A percentile compares a stretch with the other conserved stretches of the same genome.
Conservation (phyloP, 2,329 filamentous ascomycete species). For the Cercospora beticola region DNA sequence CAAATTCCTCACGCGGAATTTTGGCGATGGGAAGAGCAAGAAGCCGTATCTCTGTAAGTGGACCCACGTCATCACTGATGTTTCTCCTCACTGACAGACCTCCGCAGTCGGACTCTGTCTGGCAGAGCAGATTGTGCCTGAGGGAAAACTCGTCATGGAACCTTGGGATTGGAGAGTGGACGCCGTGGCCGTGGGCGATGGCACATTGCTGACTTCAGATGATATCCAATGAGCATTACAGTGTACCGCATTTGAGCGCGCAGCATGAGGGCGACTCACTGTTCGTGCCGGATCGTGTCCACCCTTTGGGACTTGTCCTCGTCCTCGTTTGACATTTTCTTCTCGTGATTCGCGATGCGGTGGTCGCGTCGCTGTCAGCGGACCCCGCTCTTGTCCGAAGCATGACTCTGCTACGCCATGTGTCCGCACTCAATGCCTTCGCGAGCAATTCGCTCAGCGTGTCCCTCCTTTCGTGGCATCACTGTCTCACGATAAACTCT, state of each 20-base stretch:
- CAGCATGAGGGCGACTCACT: conserved; percentile 17
- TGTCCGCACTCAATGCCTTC: neutral
- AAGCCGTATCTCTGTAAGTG: conserved; percentile 61
- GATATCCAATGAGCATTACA: conserved; percentile 63
- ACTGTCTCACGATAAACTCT: conserved; percentile 29
- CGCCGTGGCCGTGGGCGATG: conserved; percentile 49
- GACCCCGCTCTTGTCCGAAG: neutral
- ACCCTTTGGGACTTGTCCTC: neutral
- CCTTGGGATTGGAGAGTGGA: conserved; percentile 77
- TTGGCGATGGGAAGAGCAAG: conserved; percentile 37
- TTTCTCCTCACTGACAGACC: conserved; percentile 1
- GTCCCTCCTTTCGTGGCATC: neutral
- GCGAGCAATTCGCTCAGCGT: neutral
- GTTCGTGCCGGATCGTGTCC: neutral
- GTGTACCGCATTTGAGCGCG: conserved; percentile 27
- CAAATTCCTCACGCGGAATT: conserved; percentile 79
- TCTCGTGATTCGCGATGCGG: neutral
- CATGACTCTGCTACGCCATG: neutral
- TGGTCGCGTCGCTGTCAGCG: neutral
- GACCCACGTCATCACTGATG: neutral
- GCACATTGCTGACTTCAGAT: conserved; percentile 51
- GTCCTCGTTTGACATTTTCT: neutral
- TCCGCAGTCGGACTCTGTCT: conserved; percentile 73
- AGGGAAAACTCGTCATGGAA: conserved; percentile 69
- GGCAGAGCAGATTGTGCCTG: conserved; percentile 75